Conservation (phyloP, 345 rosid species). For the Populus ilicifolia region DNA sequence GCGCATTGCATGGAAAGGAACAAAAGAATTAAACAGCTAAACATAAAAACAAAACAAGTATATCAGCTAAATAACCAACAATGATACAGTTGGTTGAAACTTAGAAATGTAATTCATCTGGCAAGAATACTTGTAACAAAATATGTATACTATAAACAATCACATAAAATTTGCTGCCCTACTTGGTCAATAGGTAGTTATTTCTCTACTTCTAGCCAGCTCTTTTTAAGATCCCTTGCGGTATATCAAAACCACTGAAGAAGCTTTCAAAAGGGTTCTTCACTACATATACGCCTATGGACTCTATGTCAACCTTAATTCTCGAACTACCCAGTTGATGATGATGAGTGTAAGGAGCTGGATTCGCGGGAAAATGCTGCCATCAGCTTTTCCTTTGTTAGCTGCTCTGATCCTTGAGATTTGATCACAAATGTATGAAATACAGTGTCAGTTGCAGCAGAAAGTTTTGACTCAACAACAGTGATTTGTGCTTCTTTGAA, state of each 20-base stretch:
- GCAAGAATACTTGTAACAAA: slow-evolving; percentile 40
- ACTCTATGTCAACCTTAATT: slow-evolving; percentile 24
- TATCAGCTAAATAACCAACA: slow-evolving; percentile 34
- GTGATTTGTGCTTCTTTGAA: slow-evolving; percentile 60
- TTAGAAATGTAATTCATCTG: slow-evolving; percentile 35
- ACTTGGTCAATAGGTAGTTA: slow-evolving; percentile 44
- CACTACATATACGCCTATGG: slow-evolving; percentile 36
- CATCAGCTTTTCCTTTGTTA: slow-evolving; percentile 78
- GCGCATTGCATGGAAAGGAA: slow-evolving; percentile 5
- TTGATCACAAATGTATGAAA: slow-evolving; percentile 76
- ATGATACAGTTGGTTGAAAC: slow-evolving; percentile 28
- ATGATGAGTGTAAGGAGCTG: slow-evolving; percentile 47
- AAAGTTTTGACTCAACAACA: slow-evolving; percentile 62
- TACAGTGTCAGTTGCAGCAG: slow-evolving; percentile 54
- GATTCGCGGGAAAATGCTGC: slow-evolving; percentile 54
- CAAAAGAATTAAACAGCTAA: slow-evolving; percentile 11
- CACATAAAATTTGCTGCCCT: slow-evolving; percentile 43
- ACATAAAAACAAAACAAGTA: slow-evolving; percentile 8
- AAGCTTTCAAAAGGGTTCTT: slow-evolving; percentile 37
- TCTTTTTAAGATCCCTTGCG: slow-evolving; percentile 25
- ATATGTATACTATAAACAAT: slow-evolving; percentile 53
- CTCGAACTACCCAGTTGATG: slow-evolving; percentile 46
- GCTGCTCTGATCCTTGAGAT: slow-evolving; percentile 61
- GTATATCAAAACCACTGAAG: slow-evolving; percentile 40
- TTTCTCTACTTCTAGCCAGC: slow-evolving; percentile 44